Percentiles rank a stretch among this genome's conserved stretches.
Conservation (phyloP, 257 asterid species). For the Nicotiana benthamiana region DNA sequence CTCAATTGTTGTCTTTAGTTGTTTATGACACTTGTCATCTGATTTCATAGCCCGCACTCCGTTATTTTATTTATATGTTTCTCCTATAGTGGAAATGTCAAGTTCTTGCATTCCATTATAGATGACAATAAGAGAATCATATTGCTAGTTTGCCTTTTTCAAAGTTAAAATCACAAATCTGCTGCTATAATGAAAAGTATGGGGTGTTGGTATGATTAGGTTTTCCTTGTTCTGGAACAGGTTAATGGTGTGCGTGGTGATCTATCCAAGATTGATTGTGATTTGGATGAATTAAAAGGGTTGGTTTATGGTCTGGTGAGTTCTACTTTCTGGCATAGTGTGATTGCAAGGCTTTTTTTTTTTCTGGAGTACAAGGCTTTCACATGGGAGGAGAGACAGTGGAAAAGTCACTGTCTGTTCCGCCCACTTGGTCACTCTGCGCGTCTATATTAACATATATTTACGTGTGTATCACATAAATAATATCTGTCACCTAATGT, state of each 20-base stretch:
- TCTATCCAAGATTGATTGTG: slow-evolving; percentile 47
- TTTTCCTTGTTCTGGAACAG: slow-evolving; percentile 31
- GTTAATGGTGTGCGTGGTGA: slow-evolving; percentile 55
- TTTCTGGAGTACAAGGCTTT: neutral
- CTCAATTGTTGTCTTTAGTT: neutral
- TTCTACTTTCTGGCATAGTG: neutral
- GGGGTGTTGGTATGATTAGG: neutral
- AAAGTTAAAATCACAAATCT: neutral
- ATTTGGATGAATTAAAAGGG: slow-evolving; percentile 45
- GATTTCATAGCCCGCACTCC: neutral
- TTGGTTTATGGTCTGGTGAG: slow-evolving; percentile 72
- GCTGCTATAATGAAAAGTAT: neutral
- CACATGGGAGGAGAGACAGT: neutral
- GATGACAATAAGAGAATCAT: neutral
- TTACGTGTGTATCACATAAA: neutral
- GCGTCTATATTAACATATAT: neutral
- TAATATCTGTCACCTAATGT: neutral
- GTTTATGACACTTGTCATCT: neutral
- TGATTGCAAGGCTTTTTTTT: neutral
- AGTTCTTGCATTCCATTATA: neutral
- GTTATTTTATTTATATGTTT: neutral
- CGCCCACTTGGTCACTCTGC: neutral
- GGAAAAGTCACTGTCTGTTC: neutral
- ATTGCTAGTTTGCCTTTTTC: neutral
- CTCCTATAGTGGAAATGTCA: neutral